Percentiles rank a stretch among this genome's conserved stretches.
Conservation (phyloP, 2,329 filamentous ascomycete species). For the Fusarium hostae region DNA sequence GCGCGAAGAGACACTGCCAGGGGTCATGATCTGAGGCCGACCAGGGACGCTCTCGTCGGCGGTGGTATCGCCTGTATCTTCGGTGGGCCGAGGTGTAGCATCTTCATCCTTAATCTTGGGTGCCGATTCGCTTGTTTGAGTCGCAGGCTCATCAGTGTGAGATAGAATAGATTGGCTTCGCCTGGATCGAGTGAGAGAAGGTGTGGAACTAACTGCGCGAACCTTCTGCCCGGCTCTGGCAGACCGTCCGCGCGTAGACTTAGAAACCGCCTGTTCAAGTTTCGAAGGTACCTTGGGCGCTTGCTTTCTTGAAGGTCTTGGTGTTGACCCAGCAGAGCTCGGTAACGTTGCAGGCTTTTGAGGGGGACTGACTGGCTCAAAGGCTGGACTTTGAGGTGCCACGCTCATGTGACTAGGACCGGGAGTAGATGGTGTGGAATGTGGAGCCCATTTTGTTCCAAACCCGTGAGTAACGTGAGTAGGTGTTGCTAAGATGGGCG, state of each 20-base stretch:
- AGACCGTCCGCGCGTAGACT: constrained; percentile 48
- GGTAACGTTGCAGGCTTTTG: constrained; percentile 52
- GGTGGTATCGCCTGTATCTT: constrained; percentile 67
- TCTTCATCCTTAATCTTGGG: constrained; percentile 69
- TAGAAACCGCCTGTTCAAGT: constrained; percentile 37
- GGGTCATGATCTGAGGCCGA: constrained; percentile 52
- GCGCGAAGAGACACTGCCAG: constrained; percentile 52
- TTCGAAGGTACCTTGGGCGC: constrained; percentile 46
- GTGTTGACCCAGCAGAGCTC: constrained; percentile 46
- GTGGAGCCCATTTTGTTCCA: constrained; percentile 69
- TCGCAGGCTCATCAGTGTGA: constrained; percentile 60
- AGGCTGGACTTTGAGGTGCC: constrained; percentile 63
- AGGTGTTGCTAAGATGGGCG: constrained; percentile 48
- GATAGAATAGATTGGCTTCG: constrained; percentile 60
- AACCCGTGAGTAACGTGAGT: constrained; percentile 49
- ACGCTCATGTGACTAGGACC: constrained; percentile 49
- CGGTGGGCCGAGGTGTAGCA: constrained; percentile 63
- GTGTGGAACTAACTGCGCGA: constrained; percentile 50
- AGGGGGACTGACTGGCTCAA: constrained; percentile 69
- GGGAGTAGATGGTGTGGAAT: constrained; percentile 69
- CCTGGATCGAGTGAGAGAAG: constrained; percentile 49
- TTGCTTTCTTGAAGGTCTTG: constrained; percentile 49
- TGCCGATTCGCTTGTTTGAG: constrained; percentile 53
- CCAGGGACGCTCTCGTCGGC: constrained; percentile 63
- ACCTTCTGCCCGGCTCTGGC: constrained; percentile 52